Evolutionary conservation across 768 basidiomycete species (phyloP).

Genomic region (Xanthoconium purpureum): DNA sequence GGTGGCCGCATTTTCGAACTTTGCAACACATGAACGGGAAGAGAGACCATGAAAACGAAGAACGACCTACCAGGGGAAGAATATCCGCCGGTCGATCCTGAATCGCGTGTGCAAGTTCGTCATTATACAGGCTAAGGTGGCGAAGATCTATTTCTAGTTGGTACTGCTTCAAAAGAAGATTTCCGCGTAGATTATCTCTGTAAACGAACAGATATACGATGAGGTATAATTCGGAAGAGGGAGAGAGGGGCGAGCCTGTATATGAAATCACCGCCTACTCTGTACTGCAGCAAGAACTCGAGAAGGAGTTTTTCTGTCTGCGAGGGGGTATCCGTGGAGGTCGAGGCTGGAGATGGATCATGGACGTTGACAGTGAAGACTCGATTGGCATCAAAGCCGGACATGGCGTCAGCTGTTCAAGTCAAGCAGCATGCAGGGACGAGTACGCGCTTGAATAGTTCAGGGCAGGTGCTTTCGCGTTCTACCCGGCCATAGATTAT

Average conservation of each 20-base stretch:
- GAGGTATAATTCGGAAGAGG: background rate
- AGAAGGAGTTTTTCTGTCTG: conserved; percentile 77
- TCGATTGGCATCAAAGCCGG: conserved; percentile 81
- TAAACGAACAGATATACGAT: background rate
- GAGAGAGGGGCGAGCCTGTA: conserved; percentile 60
- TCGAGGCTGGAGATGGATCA: conserved; percentile 48
- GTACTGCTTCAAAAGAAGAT: conserved; percentile 84
- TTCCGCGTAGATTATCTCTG: conserved; percentile 85
- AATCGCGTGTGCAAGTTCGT: conserved; percentile 88
- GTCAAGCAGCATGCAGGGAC: background rate
- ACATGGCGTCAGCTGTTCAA: conserved; percentile 47
- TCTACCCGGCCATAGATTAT: background rate
- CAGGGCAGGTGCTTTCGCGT: conserved; percentile 34
- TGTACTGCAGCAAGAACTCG: conserved; percentile 85
- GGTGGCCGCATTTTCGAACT: conserved; percentile 93
- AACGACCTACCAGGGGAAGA: conserved; percentile 68
- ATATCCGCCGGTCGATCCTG: conserved; percentile 89
- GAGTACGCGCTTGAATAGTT: conserved; percentile 16
- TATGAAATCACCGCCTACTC: conserved; percentile 86
- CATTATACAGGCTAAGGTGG: conserved; percentile 80
- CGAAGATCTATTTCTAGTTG: conserved; percentile 83
- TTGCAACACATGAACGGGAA: conserved; percentile 1
- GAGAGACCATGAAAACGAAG: background rate
- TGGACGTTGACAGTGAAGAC: conserved; percentile 82
- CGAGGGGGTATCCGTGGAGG: conserved; percentile 68